Conservation (phyloP, 2,329 filamentous ascomycete genomes). For the Huntiella moniliformis region DNA sequence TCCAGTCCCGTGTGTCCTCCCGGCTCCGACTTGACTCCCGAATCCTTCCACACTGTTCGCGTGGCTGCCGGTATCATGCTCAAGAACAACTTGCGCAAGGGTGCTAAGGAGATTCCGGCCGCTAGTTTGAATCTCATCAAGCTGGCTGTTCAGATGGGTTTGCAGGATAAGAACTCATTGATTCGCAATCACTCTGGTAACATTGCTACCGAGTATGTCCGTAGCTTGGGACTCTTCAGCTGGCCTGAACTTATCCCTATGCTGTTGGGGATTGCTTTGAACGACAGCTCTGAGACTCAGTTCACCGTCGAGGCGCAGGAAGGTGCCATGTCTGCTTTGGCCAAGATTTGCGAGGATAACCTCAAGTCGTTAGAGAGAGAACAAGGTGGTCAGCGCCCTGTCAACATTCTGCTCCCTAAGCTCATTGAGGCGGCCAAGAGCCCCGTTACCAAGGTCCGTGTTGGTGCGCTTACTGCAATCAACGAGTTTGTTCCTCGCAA, state of each 20-base stretch:
- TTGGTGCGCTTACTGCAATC: conserved; percentile 63
- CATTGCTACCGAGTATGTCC: conserved; percentile 82
- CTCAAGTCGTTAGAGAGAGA: conserved; percentile 69
- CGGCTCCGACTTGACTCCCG: conserved; percentile 37
- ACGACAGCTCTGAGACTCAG: conserved; percentile 39
- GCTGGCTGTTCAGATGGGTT: conserved; percentile 54
- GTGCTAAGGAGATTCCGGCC: conserved; percentile 59
- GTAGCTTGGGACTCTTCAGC: conserved; percentile 62
- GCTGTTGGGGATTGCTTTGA: conserved; percentile 58
- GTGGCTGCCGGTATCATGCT: conserved; percentile 83
- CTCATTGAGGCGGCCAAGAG: conserved; percentile 73
- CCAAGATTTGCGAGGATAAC: conserved; percentile 96
- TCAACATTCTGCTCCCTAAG: conserved; percentile 77
- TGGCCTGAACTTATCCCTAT: conserved; percentile 86
- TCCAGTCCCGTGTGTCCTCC: conserved; percentile 46
- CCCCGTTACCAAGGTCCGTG: conserved; percentile 56
- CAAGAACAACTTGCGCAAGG: conserved; percentile 73
- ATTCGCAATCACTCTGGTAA: conserved; percentile 82
- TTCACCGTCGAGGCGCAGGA: conserved; percentile 60
- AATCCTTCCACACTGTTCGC: conserved; percentile 57
- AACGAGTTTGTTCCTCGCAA: conserved; percentile 82
- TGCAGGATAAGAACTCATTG: conserved; percentile 65
- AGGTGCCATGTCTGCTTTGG: conserved; percentile 77
- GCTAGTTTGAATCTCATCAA: conserved; percentile 59
- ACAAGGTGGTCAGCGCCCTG: conserved; percentile 70